Conservation (phyloP, 2,329 filamentous ascomycete genomes). For the Hysterium pulicare region DNA sequence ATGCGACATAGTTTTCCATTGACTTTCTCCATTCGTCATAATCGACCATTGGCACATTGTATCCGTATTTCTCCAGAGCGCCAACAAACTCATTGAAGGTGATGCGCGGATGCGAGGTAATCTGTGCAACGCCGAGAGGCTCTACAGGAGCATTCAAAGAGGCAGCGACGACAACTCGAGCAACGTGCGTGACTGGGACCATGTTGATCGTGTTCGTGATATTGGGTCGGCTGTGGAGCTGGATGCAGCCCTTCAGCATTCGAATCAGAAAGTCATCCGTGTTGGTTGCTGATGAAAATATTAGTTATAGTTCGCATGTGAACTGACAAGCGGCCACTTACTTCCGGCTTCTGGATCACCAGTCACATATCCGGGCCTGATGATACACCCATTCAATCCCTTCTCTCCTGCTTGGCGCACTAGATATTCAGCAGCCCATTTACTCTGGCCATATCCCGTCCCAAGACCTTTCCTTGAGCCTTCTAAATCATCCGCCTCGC, state of each 20-base stretch:
- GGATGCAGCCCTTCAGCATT: constrained; percentile 82
- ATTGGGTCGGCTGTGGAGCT: constrained; percentile 68
- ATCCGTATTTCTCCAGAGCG: constrained; percentile 66
- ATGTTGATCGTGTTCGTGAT: constrained; percentile 87
- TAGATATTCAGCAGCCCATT: constrained; percentile 76
- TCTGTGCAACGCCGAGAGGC: constrained; percentile 65
- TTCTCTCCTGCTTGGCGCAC: constrained; percentile 74
- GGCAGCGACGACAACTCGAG: constrained; percentile 72
- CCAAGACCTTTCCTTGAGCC: constrained; percentile 73
- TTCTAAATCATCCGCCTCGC: constrained; percentile 73
- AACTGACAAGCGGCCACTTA: not conserved
- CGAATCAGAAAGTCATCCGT: constrained; percentile 90
- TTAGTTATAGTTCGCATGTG: too few relatives aligned
- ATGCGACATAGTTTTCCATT: constrained; percentile 68
- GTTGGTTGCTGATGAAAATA: constrained; percentile 50
- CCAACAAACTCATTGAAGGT: constrained; percentile 75
- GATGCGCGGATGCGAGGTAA: constrained; percentile 75
- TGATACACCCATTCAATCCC: constrained; percentile 70
- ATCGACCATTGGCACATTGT: constrained; percentile 61
- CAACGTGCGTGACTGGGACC: constrained; percentile 82
- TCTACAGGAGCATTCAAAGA: constrained; percentile 60
- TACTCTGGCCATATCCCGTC: constrained; percentile 87
- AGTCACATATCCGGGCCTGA: constrained; percentile 82
- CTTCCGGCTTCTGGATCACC: constrained; percentile 67
- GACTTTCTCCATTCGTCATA: constrained; percentile 68